phyloP scores from a whole-genome alignment of 164 flowering plant genomes.

The Aristolochia contorta region DNA sequence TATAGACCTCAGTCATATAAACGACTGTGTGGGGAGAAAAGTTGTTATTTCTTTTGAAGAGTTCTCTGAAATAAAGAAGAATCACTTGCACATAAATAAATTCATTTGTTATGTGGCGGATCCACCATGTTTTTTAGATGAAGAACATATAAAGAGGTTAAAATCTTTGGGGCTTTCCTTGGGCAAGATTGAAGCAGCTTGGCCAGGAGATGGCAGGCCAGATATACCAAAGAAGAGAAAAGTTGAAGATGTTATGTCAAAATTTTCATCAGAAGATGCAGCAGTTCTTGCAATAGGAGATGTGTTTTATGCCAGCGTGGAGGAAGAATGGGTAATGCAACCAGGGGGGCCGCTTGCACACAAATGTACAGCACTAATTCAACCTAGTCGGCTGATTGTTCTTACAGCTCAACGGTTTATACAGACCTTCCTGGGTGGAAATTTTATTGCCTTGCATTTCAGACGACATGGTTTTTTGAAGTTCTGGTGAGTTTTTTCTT shows the following conservation, averaged over 20 bases:
- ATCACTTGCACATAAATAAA: constrained; percentile 49
- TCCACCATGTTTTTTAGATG: constrained; percentile 84
- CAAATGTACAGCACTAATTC: constrained; percentile 70
- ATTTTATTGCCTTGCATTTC: constrained; percentile 81
- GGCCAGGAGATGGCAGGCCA: constrained; percentile 65
- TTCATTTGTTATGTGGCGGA: constrained; percentile 69
- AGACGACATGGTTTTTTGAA: constrained; percentile 91
- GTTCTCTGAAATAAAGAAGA: constrained; percentile 48
- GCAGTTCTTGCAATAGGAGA: constrained; percentile 91
- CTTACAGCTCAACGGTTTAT: constrained; percentile 92
- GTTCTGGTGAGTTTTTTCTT: constrained; percentile 45
- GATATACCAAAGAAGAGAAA: constrained; percentile 46
- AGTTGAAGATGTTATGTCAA: constrained; percentile 47
- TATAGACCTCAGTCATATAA: constrained; percentile 69
- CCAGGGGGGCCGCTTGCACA: constrained; percentile 96
- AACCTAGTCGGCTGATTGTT: constrained; percentile 74
- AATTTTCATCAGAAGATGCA: constrained; percentile 57
- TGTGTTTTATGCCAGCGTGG: constrained; percentile 82
- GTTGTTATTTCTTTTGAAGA: constrained; percentile 74
- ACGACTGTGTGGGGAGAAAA: constrained; percentile 62
- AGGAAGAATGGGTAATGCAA: constrained; percentile 88
- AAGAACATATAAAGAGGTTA: constrained; percentile 68
- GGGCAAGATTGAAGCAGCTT: constrained; percentile 64
- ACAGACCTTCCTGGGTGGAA: constrained; percentile 84
- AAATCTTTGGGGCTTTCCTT: constrained; percentile 54